Base-by-base conservation (phyloP, 352 stramenopile genomes). In the Globisporangium middletonii region DNA sequence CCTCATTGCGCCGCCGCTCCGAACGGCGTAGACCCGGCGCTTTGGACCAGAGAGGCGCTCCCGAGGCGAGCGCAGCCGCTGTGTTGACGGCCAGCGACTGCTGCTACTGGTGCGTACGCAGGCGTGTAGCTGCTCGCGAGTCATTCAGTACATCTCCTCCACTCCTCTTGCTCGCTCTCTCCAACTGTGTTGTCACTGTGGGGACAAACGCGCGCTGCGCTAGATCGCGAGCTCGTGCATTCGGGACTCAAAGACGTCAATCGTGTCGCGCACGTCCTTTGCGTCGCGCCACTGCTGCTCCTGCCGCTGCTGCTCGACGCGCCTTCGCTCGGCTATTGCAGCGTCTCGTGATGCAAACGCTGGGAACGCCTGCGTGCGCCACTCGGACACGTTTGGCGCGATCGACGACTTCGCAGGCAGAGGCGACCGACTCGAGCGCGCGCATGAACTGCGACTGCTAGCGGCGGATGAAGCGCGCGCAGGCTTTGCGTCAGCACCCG, bases 1-100 rank as follows among this genome's bases (percentile, higher is more conserved):
- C 55, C 85, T 99, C 61, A 94, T 99, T 28, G 97, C 90, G 35
- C 97, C 97, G 59, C 97, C 97, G 26, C 79, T 99, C 53, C 88
- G 96, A 62, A 99, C 94, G 9, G 77, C 71, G 52, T 92, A 79
- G n/a, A 9, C n/a, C 12, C 26, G 8, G 7, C 30, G 7, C n/a
- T 52, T 4, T 5, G 18, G 7, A 8, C 33, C 5, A 9, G 4
- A 38, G 33, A 38, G 9, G 28, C 44, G 18, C 37, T 45, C 15
- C 13, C 5, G 41, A 8, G 13, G 12, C 41, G 8, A 7, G 54
- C 4, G 30, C 30, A 35, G 30, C 30, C 3, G 30, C 30, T 35
- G 30, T 2, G 2, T 4, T 38, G 33, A 38, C 4, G 33, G 33
- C 0, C 23, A 23, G 33, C 33, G 33, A 38, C 33, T 38, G 33